Percentiles rank a stretch among this genome's conserved stretches.
Conservation (phyloP, 306 rosid species). For the Glycyrrhiza uralensis region DNA sequence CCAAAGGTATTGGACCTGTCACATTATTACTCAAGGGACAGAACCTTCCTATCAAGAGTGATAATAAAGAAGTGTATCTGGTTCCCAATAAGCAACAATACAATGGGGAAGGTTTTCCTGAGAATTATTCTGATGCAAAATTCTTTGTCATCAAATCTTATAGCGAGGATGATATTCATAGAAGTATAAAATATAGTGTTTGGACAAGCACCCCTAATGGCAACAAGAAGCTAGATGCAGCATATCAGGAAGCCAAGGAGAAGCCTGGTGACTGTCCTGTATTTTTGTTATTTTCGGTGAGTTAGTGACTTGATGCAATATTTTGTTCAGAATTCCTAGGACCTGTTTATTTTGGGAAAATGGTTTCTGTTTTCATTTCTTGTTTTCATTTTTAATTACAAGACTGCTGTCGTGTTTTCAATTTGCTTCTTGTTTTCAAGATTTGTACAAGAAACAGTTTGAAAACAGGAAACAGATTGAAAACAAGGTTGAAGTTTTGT, state of each 20-base stretch:
- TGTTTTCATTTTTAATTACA: too few relatives aligned
- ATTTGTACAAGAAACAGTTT: too few relatives aligned
- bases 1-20: constrained; percentile 27
- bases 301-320: background rate
- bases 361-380: too few relatives aligned
- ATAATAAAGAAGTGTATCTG: constrained; percentile 22
- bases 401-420: too few relatives aligned
- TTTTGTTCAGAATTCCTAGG: background rate
- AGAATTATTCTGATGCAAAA: constrained; percentile 40
- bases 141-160: constrained; percentile 51
- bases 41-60: constrained; percentile 30
- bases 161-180: constrained; percentile 57
- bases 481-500: too few relatives aligned
- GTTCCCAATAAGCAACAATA: constrained; percentile 36
- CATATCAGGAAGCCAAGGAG: constrained; percentile 49
- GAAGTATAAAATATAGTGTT: constrained; percentile 47
- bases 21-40: constrained; percentile 40
- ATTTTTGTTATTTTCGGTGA: constrained; percentile 50
- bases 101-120: constrained; percentile 36
- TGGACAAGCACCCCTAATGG: constrained; percentile 60
- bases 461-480: too few relatives aligned
- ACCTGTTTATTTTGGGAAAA: too few relatives aligned
- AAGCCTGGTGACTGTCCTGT: constrained; percentile 41
- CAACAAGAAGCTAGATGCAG: constrained; percentile 42
- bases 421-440: too few relatives aligned